These are phyloP conservation scores for Phialophora expanda DNA, from an alignment of 2,329 filamentous ascomycete genomes.

Conservation along the genomic window DNA sequence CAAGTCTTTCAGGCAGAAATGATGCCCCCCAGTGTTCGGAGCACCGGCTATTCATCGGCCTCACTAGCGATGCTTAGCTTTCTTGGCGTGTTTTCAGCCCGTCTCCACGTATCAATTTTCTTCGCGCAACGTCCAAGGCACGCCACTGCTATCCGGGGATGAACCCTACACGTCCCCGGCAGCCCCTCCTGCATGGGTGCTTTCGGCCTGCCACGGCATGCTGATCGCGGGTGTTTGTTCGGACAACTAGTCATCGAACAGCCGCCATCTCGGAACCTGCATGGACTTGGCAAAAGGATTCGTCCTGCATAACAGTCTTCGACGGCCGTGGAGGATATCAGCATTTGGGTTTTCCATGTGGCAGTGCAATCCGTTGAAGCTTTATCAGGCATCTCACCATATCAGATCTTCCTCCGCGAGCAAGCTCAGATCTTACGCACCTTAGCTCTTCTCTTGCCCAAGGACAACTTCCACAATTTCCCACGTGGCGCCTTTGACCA, in stretches of 20 bases:
- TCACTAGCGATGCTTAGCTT: background rate
- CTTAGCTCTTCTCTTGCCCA: background rate
- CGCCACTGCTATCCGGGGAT: background rate
- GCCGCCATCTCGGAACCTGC: background rate
- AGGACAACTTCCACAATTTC: constrained; percentile 24
- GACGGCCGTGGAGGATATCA: background rate
- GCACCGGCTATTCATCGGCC: background rate
- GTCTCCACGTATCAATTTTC: background rate
- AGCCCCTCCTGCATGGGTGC: background rate
- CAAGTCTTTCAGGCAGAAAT: background rate
- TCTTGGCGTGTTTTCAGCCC: background rate
- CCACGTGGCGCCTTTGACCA: constrained; percentile 26
- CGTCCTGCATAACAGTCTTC: background rate
- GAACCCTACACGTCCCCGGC: background rate
- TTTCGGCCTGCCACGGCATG: background rate
- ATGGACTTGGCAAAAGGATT: background rate
- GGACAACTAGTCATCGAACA: background rate
- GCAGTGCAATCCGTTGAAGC: background rate
- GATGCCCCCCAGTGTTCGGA: background rate
- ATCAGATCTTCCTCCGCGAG: background rate
- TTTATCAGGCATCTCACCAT: background rate
- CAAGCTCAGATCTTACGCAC: background rate
- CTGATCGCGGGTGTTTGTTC: background rate
- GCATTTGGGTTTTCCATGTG: background rate
- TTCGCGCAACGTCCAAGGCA: background rate